Base-by-base conservation (phyloP, 2,329 filamentous ascomycete species). In the Anisogramma anomala region DNA sequence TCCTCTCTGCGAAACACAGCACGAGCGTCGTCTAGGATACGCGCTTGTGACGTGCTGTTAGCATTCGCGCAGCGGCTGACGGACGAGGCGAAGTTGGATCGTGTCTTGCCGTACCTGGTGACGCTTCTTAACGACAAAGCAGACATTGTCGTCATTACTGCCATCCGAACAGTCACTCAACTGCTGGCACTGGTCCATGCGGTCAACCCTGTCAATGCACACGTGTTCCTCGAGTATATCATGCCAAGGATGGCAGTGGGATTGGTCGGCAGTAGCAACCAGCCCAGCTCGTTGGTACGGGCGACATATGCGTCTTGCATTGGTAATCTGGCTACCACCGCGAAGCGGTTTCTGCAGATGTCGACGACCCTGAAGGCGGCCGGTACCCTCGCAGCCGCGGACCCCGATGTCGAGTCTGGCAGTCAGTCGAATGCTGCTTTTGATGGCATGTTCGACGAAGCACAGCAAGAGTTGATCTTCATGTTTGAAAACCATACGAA, bases 11-110 rank as follows among this genome's bases (percentile, higher is more conserved):
- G 91, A 47, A 94, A 88, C 46, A 94, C 89, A 11, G 85, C 87
- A 4, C 80, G 89, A 51, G 78, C 88, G 3, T 82, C 85, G n/a
- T 85, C 89, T 19, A 82, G 86, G 50, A 71, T 95, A 31, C 79
- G 86, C 52, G 91, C 86, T 1, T 94, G 91, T 55, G 91, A 98
- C 58, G 71, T 98, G 30, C 70, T 98, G 35, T 65, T 98, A 36
- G 89, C 89, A 2, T 95, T 98, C 58, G 79, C 88, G 0, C 88
- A 96, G 61, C 74, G 84, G 45, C 63, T 96, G 18, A 94, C 89
- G 0, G 93, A 98, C 57, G 91, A 98, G 62, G 88, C 88, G 3
- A 96, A 95, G 59, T 68, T 98, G 36, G 93, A 98, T 59, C 78
- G 91, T 36, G 83, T 96, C 18, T 65, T 98, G 36, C 91, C 91